Evolutionary conservation across 106 monocot genomes (phyloP).

Genomic region (Iris macrosiphon): DNA sequence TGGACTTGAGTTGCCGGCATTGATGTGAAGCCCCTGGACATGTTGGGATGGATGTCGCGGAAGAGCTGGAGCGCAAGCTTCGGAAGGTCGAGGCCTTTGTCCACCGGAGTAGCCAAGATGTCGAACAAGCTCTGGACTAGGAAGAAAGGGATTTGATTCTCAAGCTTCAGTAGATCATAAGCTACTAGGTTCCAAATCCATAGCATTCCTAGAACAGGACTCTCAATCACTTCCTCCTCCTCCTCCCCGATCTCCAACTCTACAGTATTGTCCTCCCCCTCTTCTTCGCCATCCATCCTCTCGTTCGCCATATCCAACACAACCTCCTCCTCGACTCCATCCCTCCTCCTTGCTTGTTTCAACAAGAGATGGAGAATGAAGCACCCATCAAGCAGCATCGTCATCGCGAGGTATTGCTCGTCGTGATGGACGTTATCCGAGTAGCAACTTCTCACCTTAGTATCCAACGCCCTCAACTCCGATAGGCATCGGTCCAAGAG

Average conservation of each 20-base stretch:
- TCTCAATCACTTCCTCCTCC: background rate
- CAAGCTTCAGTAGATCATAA: background rate
- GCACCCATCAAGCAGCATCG: slow-evolving; percentile 16
- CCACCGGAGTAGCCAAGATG: background rate
- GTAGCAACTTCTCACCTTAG: slow-evolving; percentile 4
- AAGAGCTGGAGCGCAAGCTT: background rate
- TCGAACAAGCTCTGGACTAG: background rate
- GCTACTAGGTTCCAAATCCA: slow-evolving; percentile 3
- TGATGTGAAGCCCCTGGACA: background rate
- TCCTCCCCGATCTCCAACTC: background rate
- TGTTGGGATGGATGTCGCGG: background rate
- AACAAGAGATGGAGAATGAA: slow-evolving; percentile 17
- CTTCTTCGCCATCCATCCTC: background rate
- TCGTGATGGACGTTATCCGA: background rate
- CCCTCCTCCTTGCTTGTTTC: too few relatives aligned
- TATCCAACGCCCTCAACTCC: slow-evolving; percentile 3
- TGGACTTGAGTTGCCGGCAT: slow-evolving; percentile 1
- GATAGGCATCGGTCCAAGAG: slow-evolving; percentile 2
- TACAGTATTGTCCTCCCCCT: too few relatives aligned
- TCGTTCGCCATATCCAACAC: too few relatives aligned
- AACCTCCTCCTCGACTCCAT: background rate
- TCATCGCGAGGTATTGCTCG: background rate
- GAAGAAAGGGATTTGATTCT: slow-evolving; percentile 6
- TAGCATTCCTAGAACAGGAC: background rate
- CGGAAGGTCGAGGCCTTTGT: background rate